phyloP scores from a whole-genome alignment of 805 yeast species.

The Candida maltosa region DNA sequence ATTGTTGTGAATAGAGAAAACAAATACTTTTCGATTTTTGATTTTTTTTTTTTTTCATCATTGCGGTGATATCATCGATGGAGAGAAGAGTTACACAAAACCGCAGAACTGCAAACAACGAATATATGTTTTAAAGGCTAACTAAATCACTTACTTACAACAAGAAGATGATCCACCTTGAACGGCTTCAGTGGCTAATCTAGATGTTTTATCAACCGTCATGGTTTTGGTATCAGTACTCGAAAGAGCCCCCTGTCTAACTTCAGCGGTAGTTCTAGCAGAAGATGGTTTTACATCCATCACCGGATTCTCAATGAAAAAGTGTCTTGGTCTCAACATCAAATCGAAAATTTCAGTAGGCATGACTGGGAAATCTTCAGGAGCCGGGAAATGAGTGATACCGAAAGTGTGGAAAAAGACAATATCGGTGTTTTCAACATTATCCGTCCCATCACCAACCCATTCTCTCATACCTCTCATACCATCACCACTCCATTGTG shows the following conservation, averaged over 20 bases:
- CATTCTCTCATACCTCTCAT: conserved; percentile 63
- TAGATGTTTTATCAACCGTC: conserved; percentile 36
- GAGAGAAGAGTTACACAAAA: no score
- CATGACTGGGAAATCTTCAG: conserved; percentile 88
- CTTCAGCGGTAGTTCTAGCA: conserved; percentile 39
- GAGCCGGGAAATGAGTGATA: conserved; percentile 82
- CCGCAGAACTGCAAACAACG: neutral
- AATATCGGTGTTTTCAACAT: conserved; percentile 65
- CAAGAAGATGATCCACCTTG: no score
- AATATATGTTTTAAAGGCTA: neutral
- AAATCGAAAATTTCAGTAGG: conserved; percentile 80
- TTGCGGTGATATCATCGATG: no score
- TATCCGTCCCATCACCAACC: conserved; percentile 60
- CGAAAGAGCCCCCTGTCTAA: conserved; percentile 27
- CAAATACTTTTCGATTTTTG: neutral
- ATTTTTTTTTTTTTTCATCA: neutral
- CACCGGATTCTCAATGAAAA: conserved; percentile 75
- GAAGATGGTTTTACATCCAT: conserved; percentile 69
- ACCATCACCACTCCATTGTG: conserved; percentile 73
- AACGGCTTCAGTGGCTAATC: conserved; percentile 38
- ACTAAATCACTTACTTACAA: no score
- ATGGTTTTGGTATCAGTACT: conserved; percentile 35
- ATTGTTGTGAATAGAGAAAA: conserved; percentile 1
- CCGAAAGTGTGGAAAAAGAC: conserved; percentile 81
- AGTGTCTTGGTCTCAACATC: conserved; percentile 73